Evolutionary conservation across 805 yeast species (phyloP), one percentile per base, ranked within the genome.

Genomic region (Pichia deserticola): DNA sequence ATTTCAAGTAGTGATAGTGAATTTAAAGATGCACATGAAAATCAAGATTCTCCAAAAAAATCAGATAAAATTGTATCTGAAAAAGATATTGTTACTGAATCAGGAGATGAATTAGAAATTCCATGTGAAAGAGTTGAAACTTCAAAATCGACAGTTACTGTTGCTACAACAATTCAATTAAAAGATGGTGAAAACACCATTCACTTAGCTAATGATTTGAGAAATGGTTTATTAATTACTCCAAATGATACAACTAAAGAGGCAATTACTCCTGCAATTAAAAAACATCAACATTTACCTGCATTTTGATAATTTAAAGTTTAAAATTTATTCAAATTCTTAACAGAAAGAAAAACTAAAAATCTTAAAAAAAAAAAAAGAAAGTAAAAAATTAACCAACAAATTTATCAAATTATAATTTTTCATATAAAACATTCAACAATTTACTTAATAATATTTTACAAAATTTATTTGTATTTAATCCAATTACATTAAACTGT

Each of bases 171-270:
- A 25, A 42, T 53, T 28, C 51, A 47, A n/a, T 51, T 44, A 25
- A 29, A 36, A 12, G 35, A 36, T 5, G 53, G 54, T 11, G 51
- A 51, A 6, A 45, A 49, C 28, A 41, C 44, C 9, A 49, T 54
- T 25, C 53, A 49, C n/a, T 44, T 51, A 29, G 54, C 51, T 13
- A 40, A 54, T 32, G 60, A 57, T 35, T 48, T 51, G 20, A 38
- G 42, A n/a, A 55, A 51, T 13, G 54, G 58, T 1, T 48, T 59
- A 40, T 54, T 56, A 33, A 59, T 63, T 34, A 56, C 65, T 15
- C 60, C 66, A 3, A 52, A 53, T 35, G 61, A 56, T 2, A 45
- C 56, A 10, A 61, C 63, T 33, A 56, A 52, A 41, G 61, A 57
- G 45, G 59, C 62, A 40, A 58, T 62, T n/a, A 40, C 42, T 28